Base-by-base conservation (phyloP, 768 basidiomycete genomes). In the Royoungia palumana region DNA sequence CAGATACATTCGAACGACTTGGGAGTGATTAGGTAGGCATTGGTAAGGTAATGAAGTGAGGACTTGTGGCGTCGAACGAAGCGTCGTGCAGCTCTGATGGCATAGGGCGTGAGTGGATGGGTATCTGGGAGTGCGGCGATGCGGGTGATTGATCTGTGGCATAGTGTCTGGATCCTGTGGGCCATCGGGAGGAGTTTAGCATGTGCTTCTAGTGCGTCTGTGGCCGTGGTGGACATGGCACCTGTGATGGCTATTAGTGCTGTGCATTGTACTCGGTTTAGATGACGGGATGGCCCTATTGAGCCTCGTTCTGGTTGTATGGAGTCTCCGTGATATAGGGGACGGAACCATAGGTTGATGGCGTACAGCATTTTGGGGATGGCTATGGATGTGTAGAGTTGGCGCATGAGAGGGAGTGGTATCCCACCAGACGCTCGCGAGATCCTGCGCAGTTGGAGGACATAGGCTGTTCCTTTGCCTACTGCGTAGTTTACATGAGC, bases 361-460 rank as follows among this genome's bases (percentile, higher is more conserved):
- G n/a, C n/a, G n/a, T n/a, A n/a, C n/a, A n/a, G n/a, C n/a, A n/a
- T n/a, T 21, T 59, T 61, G 0, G 69, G 67, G 4, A 67, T 41
- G 0, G 56, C 60, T 0, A 63, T 51, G 1, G 60, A 35, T 0
- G 60, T 42, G 51, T 70, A 73, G 20, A 69, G 51, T 11, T 53
- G 36, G 13, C 60, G 27, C 9, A 60, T 44, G 11, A 56, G 32
- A 0, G 40, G 30, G 12, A 53, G 17, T 0, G 56, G 14, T 1
- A 66, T 54, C 0, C 69, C 69, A 1, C 38, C 45, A 7, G 56
- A 46, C 1, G 50, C 45, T 13, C 10, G 11, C 19, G 47, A 28
- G 1, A 49, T 21, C 8, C 41, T 6, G 12, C 34, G 5, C 7
- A 49, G 41, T 14, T 41, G 47, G 2, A 49, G 1, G 2, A 42